These are phyloP conservation scores for Aureobasidium mangrovei DNA, from an alignment of 2,329 filamentous ascomycete species.

Conservation along the genomic window DNA sequence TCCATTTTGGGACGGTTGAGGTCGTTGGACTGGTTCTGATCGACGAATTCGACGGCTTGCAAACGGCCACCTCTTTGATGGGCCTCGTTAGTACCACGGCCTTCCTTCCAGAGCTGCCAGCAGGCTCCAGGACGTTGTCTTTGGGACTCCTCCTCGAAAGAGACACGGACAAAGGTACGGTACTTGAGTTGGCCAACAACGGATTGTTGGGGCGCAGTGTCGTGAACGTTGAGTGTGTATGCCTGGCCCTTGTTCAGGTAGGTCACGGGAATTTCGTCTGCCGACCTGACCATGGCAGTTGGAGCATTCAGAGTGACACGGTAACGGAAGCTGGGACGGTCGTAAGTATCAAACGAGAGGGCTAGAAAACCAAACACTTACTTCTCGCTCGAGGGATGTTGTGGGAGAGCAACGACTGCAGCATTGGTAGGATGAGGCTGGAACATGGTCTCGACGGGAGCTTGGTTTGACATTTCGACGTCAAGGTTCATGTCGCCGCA, in stretches of 20 bases:
- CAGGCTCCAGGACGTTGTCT: slow-evolving; percentile 71
- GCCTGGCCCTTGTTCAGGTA: slow-evolving; percentile 97
- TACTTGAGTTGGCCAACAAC: slow-evolving; percentile 59
- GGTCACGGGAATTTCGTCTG: slow-evolving; percentile 89
- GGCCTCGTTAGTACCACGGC: slow-evolving; percentile 87
- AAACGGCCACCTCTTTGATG: slow-evolving; percentile 88
- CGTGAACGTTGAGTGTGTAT: slow-evolving; percentile 76
- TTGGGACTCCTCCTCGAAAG: slow-evolving; percentile 94
- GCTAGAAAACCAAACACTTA: slow-evolving; percentile 24
- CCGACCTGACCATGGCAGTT: slow-evolving; percentile 88
- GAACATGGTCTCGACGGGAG: slow-evolving; percentile 48
- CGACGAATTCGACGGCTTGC: slow-evolving; percentile 91
- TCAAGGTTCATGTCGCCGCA: slow-evolving; percentile 44
- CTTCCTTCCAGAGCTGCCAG: slow-evolving; percentile 94
- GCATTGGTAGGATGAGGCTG: slow-evolving; percentile 38
- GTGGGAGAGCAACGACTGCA: slow-evolving; percentile 37
- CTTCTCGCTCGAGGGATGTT: slow-evolving; percentile 39
- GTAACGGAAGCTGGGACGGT: slow-evolving; percentile 62
- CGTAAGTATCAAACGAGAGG: neutral
- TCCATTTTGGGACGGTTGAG: slow-evolving; percentile 39
- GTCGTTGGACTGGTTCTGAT: slow-evolving; percentile 46
- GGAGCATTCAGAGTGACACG: slow-evolving; percentile 85
- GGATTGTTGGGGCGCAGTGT: slow-evolving; percentile 58
- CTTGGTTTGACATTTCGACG: slow-evolving; percentile 52
- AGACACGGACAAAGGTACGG: slow-evolving; percentile 86